Evolutionary conservation across 345 rosid genomes (phyloP).

Genomic region (Salix brachista): DNA sequence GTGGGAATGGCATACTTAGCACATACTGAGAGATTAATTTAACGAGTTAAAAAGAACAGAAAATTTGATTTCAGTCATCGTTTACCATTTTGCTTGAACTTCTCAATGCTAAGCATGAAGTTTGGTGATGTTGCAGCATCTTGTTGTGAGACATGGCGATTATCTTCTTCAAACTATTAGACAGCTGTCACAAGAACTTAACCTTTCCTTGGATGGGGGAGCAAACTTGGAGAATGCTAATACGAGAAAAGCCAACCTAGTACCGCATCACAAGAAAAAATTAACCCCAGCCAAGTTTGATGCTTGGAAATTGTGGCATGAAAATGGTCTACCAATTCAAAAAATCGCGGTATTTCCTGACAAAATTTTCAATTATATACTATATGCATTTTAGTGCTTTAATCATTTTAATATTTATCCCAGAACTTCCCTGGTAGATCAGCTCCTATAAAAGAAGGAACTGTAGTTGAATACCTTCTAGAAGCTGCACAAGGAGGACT

Average conservation of each 20-base stretch:
- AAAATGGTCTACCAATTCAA: constrained; percentile 35
- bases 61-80: not conserved
- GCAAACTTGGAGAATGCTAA: constrained; percentile 4
- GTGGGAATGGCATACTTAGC: not conserved
- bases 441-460: constrained; percentile 45
- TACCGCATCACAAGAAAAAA: constrained; percentile 17
- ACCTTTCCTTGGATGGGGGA: constrained; percentile 41
- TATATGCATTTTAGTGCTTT: not conserved
- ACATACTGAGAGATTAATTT: not conserved
- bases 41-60: not conserved
- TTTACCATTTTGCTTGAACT: not conserved
- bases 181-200: constrained; percentile 29
- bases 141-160: constrained; percentile 36
- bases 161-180: constrained; percentile 34
- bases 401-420: not conserved
- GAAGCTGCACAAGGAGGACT: constrained; percentile 40
- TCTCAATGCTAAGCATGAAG: constrained; percentile 1
- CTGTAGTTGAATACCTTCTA: constrained; percentile 37
- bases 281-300: constrained; percentile 37
- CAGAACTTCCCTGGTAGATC: constrained; percentile 39
- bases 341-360: constrained; percentile 36
- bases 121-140: constrained; percentile 35
- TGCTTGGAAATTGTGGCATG: constrained; percentile 50
- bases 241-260: constrained; percentile 5
- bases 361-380: not conserved